phyloP scores from a whole-genome alignment of 495 filamentous ascomycete genomes.

The Echria macrotheca region DNA sequence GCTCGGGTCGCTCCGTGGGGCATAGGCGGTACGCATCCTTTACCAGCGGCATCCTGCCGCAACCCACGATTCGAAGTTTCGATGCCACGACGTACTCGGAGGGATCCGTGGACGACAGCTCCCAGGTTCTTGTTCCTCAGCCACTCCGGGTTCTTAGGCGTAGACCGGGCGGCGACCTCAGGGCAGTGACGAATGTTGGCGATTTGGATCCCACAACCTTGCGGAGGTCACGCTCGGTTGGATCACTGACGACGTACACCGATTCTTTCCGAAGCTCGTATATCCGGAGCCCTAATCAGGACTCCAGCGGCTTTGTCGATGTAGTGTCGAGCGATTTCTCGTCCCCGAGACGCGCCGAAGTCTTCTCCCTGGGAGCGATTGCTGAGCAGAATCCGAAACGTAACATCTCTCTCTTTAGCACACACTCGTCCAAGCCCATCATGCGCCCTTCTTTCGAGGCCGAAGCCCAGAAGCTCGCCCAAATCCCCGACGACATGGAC shows the following conservation, averaged over 20 bases:
- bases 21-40: slow-evolving; percentile 57
- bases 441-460: slow-evolving; percentile 84
- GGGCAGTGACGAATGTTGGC: slow-evolving; percentile 68
- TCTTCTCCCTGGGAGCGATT: slow-evolving; percentile 55
- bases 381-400: slow-evolving; percentile 43
- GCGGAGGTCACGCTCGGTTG: slow-evolving; percentile 62
- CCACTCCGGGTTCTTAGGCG: slow-evolving; percentile 68
- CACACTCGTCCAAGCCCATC: slow-evolving; percentile 68
- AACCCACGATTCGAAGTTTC: slow-evolving; percentile 54
- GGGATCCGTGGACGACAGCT: slow-evolving; percentile 27
- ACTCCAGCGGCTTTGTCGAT: slow-evolving; percentile 40
- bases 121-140: slow-evolving; percentile 35
- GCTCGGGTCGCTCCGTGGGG: slow-evolving; percentile 33
- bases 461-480: slow-evolving; percentile 81
- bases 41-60: slow-evolving; percentile 62
- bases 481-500: slow-evolving; percentile 75
- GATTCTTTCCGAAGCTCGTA: slow-evolving; percentile 64
- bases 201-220: slow-evolving; percentile 53
- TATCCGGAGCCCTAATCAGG: slow-evolving; percentile 33
- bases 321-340: slow-evolving; percentile 38
- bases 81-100: slow-evolving; percentile 54
- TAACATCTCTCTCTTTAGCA: slow-evolving; percentile 60
- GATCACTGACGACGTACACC: slow-evolving; percentile 62
- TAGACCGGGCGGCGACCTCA: slow-evolving; percentile 83
- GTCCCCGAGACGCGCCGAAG: slow-evolving; percentile 30